Base-by-base conservation (phyloP, 1,284 basidiomycete species). In the Moesziomyces aphidis region DNA sequence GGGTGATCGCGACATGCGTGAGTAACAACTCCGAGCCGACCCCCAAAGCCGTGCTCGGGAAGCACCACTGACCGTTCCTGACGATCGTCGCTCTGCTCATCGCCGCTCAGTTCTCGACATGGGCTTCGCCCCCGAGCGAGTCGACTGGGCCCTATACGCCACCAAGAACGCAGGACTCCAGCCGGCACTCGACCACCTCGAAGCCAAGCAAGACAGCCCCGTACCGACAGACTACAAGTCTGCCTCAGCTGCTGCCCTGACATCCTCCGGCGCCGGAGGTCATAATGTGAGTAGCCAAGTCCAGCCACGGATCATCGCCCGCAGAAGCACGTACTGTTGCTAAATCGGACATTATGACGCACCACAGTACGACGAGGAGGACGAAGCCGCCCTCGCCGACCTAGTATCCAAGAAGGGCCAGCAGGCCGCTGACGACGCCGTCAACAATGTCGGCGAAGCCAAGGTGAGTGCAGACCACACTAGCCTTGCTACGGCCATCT, bases 141-240 rank as follows among this genome's bases (percentile, higher is more conserved):
- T 83, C 34, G 83, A 83, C 15, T 84, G 82, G 82, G 82, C 83
- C 9, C 76, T 84, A 15, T 78, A 73, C 9, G 66, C 59, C 1
- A 83, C 83, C 3, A 62, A 66, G 23, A 72, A 69, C 39, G 65
- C 70, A 6, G 78, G 79, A 3, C 73, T 84, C 1, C 76, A 81
- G 57, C 66, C 79, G 7, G 81, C 82, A 3, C 73, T 84, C n/a
- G 82, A 84, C 44, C 83, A 84, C 50, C 68, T 84, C 24, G 77
- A 82, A 43, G 81, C 74, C 11, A 76, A 84, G 44, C 73, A 78
- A 47, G 83, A 82, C 49, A 62, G 66, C 19, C 53, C 76, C 17
- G 66, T 83, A 9, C 82, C 83, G 9, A 36, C 61, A 1, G 65
- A 79, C 51, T 77, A 73, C 66, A 78, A 71, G 50, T 52, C 61